Evolutionary conservation across 1,139 yeast species (phyloP), one percentile per base, ranked within the genome.

Genomic region (Blastobotrys proliferans): DNA sequence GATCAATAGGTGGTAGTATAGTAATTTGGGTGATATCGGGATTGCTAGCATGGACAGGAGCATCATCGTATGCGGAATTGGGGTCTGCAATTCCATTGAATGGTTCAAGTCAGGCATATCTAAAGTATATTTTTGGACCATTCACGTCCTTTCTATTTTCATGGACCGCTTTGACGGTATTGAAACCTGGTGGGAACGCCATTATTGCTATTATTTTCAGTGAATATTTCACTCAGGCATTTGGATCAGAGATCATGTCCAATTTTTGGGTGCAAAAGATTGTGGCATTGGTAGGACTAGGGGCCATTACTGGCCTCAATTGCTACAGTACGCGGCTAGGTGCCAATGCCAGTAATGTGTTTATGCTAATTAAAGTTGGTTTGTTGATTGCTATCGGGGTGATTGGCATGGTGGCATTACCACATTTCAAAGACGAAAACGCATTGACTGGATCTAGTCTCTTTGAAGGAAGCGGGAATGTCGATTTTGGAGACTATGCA

Each of bases 41-140:
- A 1, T 46, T 65, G 26, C 54, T 68, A 14, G 72, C 72, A 2
- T 69, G 72, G 72, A 67, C 72, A 1, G 73, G 73, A 1, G 73
- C 73, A 0, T 59, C 69, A 3, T 65, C 69, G 16, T 69, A 60
- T 46, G 71, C 72, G 1, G 73, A 68, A 46, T 54, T 68, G 11
- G 73, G 73, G 6, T 55, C 66, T 30, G 63, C 68, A 3, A 57
- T 69, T 20, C 73, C 73, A 13, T 51, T 60, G 10, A 68, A 66
- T 45, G 73, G 73, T 4, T 69, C 71, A 0, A 61, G 72, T 0
- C 69, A 68, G 46, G 70, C 71, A 11, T 68, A 68, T 39, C 45
- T 68, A 39, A 58, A 57, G 31, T 64, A 63, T 36, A 62, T 66
- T n/a, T 68, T 58, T 43, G 72, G 72, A 5, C 62, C 69, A 1